A percentile compares a stretch with the other conserved stretches of the same genome.
phyloP scores from a whole-genome alignment of 2,329 filamentous ascomycete genomes.

The Ophiocordyceps robertsii region DNA sequence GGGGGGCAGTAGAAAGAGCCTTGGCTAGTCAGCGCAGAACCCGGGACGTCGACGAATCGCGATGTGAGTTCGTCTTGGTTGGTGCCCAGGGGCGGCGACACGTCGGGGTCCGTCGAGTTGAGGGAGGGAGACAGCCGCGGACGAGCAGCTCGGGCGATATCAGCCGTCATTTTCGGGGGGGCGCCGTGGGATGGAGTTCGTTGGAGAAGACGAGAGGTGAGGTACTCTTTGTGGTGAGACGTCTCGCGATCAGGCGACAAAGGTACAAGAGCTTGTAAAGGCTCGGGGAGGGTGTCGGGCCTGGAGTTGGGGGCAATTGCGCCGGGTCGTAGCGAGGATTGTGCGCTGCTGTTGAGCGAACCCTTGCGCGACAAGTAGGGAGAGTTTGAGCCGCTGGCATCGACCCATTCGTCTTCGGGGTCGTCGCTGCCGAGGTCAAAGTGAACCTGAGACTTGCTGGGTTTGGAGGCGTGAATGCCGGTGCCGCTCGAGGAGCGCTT shows the following conservation, averaged over 20 bases:
- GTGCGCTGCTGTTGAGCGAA: slow-evolving; percentile 35
- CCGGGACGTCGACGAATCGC: slow-evolving; percentile 41
- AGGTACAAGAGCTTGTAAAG: slow-evolving; percentile 4
- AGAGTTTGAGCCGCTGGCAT: slow-evolving; percentile 50
- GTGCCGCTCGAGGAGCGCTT: slow-evolving; percentile 40
- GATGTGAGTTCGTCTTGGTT: slow-evolving; percentile 40
- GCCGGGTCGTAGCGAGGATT: slow-evolving; percentile 28
- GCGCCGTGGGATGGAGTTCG: slow-evolving; percentile 47
- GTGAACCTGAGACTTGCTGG: slow-evolving; percentile 39
- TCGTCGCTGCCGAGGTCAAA: slow-evolving; percentile 46
- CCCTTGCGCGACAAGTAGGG: slow-evolving; percentile 35
- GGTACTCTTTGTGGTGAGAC: slow-evolving; percentile 45
- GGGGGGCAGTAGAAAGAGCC: slow-evolving; percentile 35
- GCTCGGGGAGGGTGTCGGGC: slow-evolving; percentile 20
- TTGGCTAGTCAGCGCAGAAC: slow-evolving; percentile 34
- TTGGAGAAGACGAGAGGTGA: slow-evolving; percentile 54
- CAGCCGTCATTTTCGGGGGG: slow-evolving; percentile 51
- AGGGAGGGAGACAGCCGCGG: slow-evolving; percentile 22
- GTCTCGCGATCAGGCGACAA: slow-evolving; percentile 25
- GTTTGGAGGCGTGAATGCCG: slow-evolving; percentile 26
- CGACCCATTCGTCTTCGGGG: slow-evolving; percentile 44
- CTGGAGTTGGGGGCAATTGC: slow-evolving; percentile 19
- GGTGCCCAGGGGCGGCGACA: slow-evolving; percentile 15
- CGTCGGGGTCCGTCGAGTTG: slow-evolving; percentile 13
- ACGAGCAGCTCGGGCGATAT: slow-evolving; percentile 29